phyloP scores from a whole-genome alignment of 495 filamentous ascomycete species.

The Podospora fimiseda region DNA sequence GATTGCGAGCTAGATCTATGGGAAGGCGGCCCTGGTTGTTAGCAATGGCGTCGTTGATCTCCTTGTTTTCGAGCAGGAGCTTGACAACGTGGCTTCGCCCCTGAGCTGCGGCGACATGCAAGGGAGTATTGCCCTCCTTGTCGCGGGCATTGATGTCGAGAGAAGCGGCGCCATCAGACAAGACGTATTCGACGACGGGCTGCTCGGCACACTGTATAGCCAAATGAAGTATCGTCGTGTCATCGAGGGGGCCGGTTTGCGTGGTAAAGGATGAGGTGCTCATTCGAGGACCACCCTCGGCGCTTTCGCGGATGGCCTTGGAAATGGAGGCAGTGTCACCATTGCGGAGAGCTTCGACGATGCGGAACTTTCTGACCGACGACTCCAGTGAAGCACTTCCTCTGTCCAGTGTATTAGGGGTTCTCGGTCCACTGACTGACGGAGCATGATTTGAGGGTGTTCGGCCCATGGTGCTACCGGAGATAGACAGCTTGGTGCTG shows the following conservation, averaged over 20 bases:
- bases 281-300: constrained; percentile 40
- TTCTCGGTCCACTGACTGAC: constrained; percentile 23
- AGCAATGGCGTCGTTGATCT: constrained; percentile 82
- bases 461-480: constrained; percentile 30
- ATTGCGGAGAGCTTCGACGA: constrained; percentile 85
- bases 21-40: constrained; percentile 84
- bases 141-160: constrained; percentile 87
- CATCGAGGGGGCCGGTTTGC: constrained; percentile 51
- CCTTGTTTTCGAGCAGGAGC: constrained; percentile 68
- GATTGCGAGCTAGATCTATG: constrained; percentile 80
- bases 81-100: constrained; percentile 72
- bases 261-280: constrained; percentile 50
- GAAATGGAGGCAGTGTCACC: constrained; percentile 88
- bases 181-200: constrained; percentile 90
- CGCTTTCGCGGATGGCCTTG: constrained; percentile 71
- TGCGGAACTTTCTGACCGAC: constrained; percentile 85
- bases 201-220: constrained; percentile 96
- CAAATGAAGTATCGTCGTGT: constrained; percentile 83
- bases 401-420: constrained; percentile 28
- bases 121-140: constrained; percentile 85
- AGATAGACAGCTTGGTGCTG: constrained; percentile 36
- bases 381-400: constrained; percentile 75
- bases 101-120: constrained; percentile 81
- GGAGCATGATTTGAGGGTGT: constrained; percentile 27
- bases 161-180: constrained; percentile 59